These are phyloP conservation scores for Mycena latifolia DNA, from an alignment of 768 basidiomycete genomes.

Conservation along the genomic window DNA sequence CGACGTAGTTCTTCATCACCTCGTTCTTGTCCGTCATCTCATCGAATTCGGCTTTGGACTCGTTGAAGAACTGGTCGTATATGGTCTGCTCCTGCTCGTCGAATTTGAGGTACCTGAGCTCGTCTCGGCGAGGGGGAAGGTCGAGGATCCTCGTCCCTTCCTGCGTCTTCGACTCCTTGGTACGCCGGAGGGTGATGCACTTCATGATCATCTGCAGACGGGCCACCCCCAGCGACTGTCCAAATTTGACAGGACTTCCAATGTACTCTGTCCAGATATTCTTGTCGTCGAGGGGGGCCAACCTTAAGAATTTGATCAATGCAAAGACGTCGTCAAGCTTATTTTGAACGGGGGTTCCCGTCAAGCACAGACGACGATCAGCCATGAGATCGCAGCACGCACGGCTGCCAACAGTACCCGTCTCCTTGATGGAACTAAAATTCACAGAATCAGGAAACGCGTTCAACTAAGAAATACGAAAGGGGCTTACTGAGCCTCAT, in stretches of 20 bases:
- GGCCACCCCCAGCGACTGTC: constrained; percentile 88
- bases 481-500: constrained; percentile 92
- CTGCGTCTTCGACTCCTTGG: constrained; percentile 87
- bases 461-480: constrained; percentile 1
- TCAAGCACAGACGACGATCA: constrained; percentile 92
- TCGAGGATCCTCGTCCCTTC: constrained; percentile 89
- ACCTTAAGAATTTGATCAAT: constrained; percentile 93
- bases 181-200: constrained; percentile 94
- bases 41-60: constrained; percentile 93
- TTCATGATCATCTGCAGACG: constrained; percentile 98
- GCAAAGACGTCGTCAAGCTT: constrained; percentile 99
- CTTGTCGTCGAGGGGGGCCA: constrained; percentile 95
- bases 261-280: constrained; percentile 94
- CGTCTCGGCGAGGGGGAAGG: constrained; percentile 92
- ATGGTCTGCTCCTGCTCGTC: constrained; percentile 84
- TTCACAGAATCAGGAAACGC: constrained; percentile 12
- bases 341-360: constrained; percentile 99
- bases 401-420: constrained; percentile 91
- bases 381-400: constrained; percentile 96
- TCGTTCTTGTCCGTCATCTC: constrained; percentile 90
- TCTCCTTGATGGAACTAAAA: constrained; percentile 94
- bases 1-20: constrained; percentile 98
- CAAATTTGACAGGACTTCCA: constrained; percentile 92
- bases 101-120: constrained; percentile 88
- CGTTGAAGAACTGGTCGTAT: constrained; percentile 90